phyloP scores from a whole-genome alignment of 495 filamentous ascomycete species.

The Lentithecium fluviatile region DNA sequence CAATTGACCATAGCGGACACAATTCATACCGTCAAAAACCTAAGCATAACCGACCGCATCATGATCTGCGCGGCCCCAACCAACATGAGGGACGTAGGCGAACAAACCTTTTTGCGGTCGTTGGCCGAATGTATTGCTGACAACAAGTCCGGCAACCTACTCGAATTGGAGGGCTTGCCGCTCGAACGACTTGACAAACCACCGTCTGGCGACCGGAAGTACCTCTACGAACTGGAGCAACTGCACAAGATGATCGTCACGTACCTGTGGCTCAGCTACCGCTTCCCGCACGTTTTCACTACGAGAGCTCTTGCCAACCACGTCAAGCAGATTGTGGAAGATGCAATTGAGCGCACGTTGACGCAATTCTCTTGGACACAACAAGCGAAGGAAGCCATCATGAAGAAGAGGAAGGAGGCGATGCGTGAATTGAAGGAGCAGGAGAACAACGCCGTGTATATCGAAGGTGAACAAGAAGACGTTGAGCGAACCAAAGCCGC shows the following conservation, averaged over 20 bases:
- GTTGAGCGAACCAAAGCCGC: neutral
- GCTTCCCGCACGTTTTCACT: constrained; percentile 73
- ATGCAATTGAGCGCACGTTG: constrained; percentile 68
- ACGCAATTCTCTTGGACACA: constrained; percentile 43
- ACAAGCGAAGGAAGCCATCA: neutral
- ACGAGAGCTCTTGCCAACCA: constrained; percentile 75
- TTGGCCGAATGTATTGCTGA: constrained; percentile 68
- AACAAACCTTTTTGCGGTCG: constrained; percentile 50
- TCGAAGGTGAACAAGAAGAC: neutral
- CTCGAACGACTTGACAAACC: constrained; percentile 42
- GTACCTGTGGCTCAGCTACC: constrained; percentile 81
- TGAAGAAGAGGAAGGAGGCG: constrained; percentile 1
- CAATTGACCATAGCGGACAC: constrained; percentile 64
- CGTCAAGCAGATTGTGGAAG: constrained; percentile 75
- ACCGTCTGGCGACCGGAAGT: constrained; percentile 46
- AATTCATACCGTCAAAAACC: constrained; percentile 61
- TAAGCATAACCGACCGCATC: constrained; percentile 70
- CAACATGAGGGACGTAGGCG: constrained; percentile 41
- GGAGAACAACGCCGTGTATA: neutral
- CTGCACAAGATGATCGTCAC: constrained; percentile 80
- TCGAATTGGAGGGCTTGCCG: constrained; percentile 54
- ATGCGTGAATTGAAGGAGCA: neutral
- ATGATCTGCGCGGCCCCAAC: constrained; percentile 71
- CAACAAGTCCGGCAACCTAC: constrained; percentile 60
- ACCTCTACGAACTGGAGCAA: constrained; percentile 64